These are phyloP conservation scores for Silene coronaria DNA, from an alignment of 179 eudicot genomes.

Conservation along the genomic window DNA sequence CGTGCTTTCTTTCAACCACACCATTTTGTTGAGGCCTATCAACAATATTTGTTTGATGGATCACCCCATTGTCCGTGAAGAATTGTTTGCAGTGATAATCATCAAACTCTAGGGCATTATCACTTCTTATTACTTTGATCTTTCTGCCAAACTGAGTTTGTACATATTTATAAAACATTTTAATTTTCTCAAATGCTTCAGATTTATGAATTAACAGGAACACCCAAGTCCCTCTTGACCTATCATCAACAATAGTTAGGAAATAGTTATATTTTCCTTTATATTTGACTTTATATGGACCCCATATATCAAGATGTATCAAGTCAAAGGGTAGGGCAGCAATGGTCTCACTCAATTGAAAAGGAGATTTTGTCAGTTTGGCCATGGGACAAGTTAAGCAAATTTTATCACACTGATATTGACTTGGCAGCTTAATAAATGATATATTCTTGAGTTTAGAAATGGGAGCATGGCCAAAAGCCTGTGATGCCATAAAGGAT, in stretches of 20 bases:
- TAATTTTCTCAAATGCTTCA: neutral
- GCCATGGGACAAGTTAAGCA: neutral
- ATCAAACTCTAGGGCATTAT: neutral
- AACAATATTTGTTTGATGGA: neutral
- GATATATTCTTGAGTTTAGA: neutral
- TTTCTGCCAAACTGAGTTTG: neutral
- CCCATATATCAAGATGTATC: neutral
- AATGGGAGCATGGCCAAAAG: neutral
- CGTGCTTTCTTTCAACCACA: no score
- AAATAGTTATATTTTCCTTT: neutral
- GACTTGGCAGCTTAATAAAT: no score
- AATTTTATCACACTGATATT: no score
- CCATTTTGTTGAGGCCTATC: no score
- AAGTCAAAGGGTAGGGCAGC: neutral
- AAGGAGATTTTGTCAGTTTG: neutral
- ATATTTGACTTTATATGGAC: neutral
- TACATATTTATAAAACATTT: neutral
- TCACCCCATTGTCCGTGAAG: fast-evolving
- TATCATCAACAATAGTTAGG: neutral
- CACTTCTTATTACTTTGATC: no score
- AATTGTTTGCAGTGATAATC: neutral
- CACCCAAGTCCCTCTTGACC: neutral
- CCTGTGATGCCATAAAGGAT: neutral
- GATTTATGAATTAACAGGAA: neutral
- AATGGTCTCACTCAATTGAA: neutral